Percentiles rank a stretch among this genome's conserved stretches.
Conservation (phyloP, 1,284 basidiomycete genomes). For the Trametes pubescens region DNA sequence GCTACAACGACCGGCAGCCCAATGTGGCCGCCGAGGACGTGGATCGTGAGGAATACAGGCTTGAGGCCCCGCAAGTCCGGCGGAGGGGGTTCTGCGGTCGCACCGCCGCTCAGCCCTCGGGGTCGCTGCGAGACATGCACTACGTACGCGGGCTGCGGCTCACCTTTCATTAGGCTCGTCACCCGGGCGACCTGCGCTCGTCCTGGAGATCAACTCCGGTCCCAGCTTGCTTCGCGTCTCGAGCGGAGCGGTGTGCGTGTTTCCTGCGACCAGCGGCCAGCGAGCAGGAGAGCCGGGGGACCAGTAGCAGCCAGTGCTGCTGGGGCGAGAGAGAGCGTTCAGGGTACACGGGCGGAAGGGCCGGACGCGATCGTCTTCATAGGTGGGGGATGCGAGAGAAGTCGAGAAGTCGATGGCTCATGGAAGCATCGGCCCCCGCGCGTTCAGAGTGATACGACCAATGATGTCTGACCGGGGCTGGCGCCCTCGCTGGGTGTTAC, state of each 20-base stretch:
- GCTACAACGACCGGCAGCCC: slow-evolving; percentile 44
- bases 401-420: slow-evolving; percentile 16
- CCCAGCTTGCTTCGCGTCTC: slow-evolving; percentile 7
- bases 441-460: slow-evolving; percentile 15
- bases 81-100: slow-evolving; percentile 22
- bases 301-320: slow-evolving; percentile 32
- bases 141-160: slow-evolving; percentile 24
- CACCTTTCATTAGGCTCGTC: slow-evolving; percentile 27
- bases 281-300: slow-evolving; percentile 12
- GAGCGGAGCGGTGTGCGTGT: background rate
- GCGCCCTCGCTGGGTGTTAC: slow-evolving; percentile 9
- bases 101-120: background rate
- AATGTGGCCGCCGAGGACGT: slow-evolving; percentile 43
- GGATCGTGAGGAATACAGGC: slow-evolving; percentile 36
- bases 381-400: slow-evolving; percentile 20
- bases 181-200: slow-evolving; percentile 24
- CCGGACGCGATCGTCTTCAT: slow-evolving; percentile 21
- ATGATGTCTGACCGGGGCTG: slow-evolving; percentile 12
- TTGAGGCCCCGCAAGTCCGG: slow-evolving; percentile 27
- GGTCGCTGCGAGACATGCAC: background rate
- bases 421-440: background rate
- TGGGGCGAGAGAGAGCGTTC: slow-evolving; percentile 17
- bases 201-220: slow-evolving; percentile 34
- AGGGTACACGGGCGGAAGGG: background rate
- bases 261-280: slow-evolving; percentile 11